These are phyloP conservation scores for Mucor saturninus DNA, from an alignment of 371 early-diverging fungal species.

Conservation along the genomic window DNA sequence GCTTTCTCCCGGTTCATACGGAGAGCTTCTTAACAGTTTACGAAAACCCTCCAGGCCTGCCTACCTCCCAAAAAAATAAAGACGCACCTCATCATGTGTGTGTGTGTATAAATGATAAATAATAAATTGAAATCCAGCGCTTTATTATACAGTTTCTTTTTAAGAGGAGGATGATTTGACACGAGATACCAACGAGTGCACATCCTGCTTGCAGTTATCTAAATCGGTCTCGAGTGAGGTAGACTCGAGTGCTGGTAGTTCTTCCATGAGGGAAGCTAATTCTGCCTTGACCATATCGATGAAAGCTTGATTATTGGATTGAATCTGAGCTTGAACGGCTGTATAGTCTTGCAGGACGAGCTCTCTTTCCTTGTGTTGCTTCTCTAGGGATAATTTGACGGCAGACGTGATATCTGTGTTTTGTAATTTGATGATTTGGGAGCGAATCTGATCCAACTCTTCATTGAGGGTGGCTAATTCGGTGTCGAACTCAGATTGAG, in stretches of 20 bases:
- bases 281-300: constrained; percentile 18
- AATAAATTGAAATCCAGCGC: not conserved
- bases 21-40: no score
- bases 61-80: no score
- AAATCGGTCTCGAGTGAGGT: constrained; percentile 18
- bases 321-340: constrained; percentile 18
- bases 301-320: constrained; percentile 20
- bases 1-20: no score
- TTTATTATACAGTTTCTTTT: not conserved
- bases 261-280: constrained; percentile 5
- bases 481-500: constrained; percentile 26
- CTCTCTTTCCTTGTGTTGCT: constrained; percentile 26
- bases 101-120: no score
- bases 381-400: constrained; percentile 19
- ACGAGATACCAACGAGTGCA: constrained; percentile 27
- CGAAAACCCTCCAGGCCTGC: no score
- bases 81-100: no score
- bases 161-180: constrained; percentile 19
- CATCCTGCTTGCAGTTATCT: constrained; percentile 34
- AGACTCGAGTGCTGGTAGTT: constrained; percentile 4
- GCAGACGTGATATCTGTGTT: constrained; percentile 16
- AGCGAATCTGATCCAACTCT: constrained; percentile 24
- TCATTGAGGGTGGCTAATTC: constrained; percentile 25
- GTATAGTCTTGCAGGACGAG: constrained; percentile 9
- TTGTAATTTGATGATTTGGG: constrained; percentile 16